Percentiles rank a stretch among this genome's conserved stretches.
These are phyloP conservation scores for Alternaria gaisen DNA, from an alignment of 2,329 filamentous ascomycete species.

Conservation along the genomic window DNA sequence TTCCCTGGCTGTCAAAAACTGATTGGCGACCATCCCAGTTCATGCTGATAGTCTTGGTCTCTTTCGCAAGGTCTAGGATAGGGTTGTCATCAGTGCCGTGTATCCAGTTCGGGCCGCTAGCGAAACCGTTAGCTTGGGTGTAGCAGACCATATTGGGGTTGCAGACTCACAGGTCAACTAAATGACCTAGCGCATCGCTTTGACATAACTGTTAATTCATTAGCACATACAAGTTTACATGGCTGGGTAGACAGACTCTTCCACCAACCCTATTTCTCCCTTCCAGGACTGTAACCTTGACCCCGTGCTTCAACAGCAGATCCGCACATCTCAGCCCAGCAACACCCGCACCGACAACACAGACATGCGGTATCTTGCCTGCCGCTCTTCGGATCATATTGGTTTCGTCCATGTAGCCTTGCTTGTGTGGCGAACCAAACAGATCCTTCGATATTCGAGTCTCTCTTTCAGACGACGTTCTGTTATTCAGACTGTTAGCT, in stretches of 20 bases:
- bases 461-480: constrained; percentile 22
- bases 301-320: constrained; percentile 69
- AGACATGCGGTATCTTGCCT: constrained; percentile 63
- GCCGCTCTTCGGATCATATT: constrained; percentile 44
- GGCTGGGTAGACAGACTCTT: constrained; percentile 57
- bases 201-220: constrained; percentile 57
- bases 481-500: constrained; percentile 39
- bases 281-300: constrained; percentile 74
- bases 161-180: constrained; percentile 64
- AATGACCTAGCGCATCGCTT: constrained; percentile 57
- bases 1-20: constrained; percentile 66
- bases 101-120: constrained; percentile 80
- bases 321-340: constrained; percentile 77
- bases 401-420: constrained; percentile 27
- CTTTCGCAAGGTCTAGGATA: constrained; percentile 71
- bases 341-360: constrained; percentile 75
- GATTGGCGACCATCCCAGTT: constrained; percentile 64
- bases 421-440: constrained; percentile 40
- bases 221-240: not conserved
- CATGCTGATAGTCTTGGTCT: constrained; percentile 65
- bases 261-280: constrained; percentile 73
- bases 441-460: constrained; percentile 49
- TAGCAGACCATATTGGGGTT: not conserved
- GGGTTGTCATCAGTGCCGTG: constrained; percentile 77
- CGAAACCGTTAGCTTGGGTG: not conserved